These are phyloP conservation scores for Effrenium voratum DNA, from an alignment of 73 alveolate species.

Conservation along the genomic window DNA sequence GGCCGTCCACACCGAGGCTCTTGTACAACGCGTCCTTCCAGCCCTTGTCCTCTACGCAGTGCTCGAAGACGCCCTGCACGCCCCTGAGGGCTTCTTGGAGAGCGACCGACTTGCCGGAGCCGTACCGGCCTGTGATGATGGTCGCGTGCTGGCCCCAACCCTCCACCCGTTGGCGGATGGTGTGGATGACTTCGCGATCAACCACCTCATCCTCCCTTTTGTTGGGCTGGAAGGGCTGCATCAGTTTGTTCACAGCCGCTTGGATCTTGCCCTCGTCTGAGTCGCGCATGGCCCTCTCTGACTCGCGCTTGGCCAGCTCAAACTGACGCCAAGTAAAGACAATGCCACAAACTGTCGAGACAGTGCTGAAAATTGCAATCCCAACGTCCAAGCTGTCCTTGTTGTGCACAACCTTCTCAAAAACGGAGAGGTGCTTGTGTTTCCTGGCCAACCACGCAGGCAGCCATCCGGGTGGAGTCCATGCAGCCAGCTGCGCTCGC, in stretches of 20 bases:
- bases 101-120: conserved; percentile 25
- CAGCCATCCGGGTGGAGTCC: too few relatives aligned
- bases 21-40: not conserved
- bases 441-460: too few relatives aligned
- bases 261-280: too few relatives aligned
- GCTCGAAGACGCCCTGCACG: conserved; percentile 20
- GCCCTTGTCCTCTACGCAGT: not conserved
- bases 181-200: conserved; percentile 4
- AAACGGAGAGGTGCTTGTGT: too few relatives aligned
- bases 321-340: too few relatives aligned
- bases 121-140: conserved; percentile 35
- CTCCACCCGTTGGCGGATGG: not conserved
- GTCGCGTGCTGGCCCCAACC: conserved; percentile 47
- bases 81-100: not conserved
- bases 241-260: conserved; percentile 7
- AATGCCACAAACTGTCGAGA: too few relatives aligned
- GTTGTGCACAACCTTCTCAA: too few relatives aligned
- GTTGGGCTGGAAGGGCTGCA: conserved; percentile 29
- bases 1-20: not conserved
- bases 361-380: too few relatives aligned
- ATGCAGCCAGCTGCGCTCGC: too few relatives aligned
- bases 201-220: not conserved
- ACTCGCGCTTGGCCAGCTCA: too few relatives aligned
- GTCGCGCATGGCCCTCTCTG: too few relatives aligned
- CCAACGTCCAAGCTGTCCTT: too few relatives aligned